phyloP scores from a whole-genome alignment of 192 early-diverging fungal species.

The Neocallimastix lanati region DNA sequence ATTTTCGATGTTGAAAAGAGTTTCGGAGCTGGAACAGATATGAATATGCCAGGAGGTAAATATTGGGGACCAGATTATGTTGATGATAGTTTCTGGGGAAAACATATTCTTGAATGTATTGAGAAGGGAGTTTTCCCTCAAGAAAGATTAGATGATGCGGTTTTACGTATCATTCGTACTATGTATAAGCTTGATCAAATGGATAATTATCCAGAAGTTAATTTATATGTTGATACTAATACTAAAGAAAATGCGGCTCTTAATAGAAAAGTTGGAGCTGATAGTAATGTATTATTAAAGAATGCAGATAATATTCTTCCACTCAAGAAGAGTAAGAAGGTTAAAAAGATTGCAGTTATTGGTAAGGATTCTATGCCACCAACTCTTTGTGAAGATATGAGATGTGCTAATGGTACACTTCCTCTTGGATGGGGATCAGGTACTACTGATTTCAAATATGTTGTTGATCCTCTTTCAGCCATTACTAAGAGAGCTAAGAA shows the following conservation, averaged over 20 bases:
- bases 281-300: slow-evolving; percentile 23
- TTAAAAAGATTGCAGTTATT: slow-evolving; percentile 12
- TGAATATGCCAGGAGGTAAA: slow-evolving; percentile 12
- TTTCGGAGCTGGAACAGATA: slow-evolving; percentile 22
- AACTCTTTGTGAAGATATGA: not conserved
- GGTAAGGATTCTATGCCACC: slow-evolving; percentile 16
- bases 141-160: too few relatives aligned
- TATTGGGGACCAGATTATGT: not conserved
- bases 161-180: too few relatives aligned
- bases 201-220: too few relatives aligned
- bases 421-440: slow-evolving; percentile 2
- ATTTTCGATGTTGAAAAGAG: slow-evolving; percentile 7
- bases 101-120: not conserved
- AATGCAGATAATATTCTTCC: slow-evolving; percentile 16
- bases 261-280: slow-evolving; percentile 18
- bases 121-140: not conserved
- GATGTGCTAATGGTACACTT: not conserved
- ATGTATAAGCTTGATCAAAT: too few relatives aligned
- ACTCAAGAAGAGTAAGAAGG: slow-evolving; percentile 7
- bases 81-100: not conserved
- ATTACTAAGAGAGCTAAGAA: not conserved
- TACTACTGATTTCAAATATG: slow-evolving; percentile 4
- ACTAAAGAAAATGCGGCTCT: too few relatives aligned
- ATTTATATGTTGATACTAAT: too few relatives aligned
- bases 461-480: not conserved